Base-by-base conservation (phyloP, 148 eudicot genomes). In the Vaccinium myrtillus region DNA sequence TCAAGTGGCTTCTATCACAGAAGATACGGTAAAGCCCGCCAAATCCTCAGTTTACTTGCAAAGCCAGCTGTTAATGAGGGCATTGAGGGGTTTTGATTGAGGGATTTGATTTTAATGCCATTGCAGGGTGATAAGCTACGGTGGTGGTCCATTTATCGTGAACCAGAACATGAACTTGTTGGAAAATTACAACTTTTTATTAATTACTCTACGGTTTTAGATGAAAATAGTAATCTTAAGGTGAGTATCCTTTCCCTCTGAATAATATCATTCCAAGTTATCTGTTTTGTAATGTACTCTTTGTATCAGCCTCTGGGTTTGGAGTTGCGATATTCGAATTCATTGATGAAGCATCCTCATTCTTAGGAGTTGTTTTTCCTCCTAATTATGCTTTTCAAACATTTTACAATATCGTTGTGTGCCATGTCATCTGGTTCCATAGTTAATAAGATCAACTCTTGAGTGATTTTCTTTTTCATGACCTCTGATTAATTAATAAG, bases 141-240 rank as follows among this genome's bases (percentile, higher is more conserved):
- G n/a, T 94, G 98, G 93, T 97, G 99, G 94, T 93, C 93, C 36
- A 90, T 97, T 81, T 95, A 90, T 89, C 95, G 83, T 81, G 99
- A 97, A 82, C 99, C 99, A 70, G 98, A 92, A 89, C 99, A 97
- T 82, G 94, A 97, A 85, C 93, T 95, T 88, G 94, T 94, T 84
- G 99, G 99, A 77, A 95, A 90, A 93, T 13, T 95, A 69, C 99
- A 97, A 82, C 88, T 97, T 19, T 90, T 85, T 58, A 91, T 97
- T 53, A 94, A 90, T 74, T 97, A 95, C 83, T 92, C 98, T 70
- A 97, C 95, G 7, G 91, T 87, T 85, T 80, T 87, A 10, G 98
- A 95, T 59, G 98, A 97, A 83, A 94, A 86, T 82, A 87, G 85
- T 85, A 91, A 92, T 83, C 92, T 90, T 61, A 93, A 92, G 93